Evolutionary conservation across 2,329 filamentous ascomycete species (phyloP).

Genomic region (Fusarium longipes): DNA sequence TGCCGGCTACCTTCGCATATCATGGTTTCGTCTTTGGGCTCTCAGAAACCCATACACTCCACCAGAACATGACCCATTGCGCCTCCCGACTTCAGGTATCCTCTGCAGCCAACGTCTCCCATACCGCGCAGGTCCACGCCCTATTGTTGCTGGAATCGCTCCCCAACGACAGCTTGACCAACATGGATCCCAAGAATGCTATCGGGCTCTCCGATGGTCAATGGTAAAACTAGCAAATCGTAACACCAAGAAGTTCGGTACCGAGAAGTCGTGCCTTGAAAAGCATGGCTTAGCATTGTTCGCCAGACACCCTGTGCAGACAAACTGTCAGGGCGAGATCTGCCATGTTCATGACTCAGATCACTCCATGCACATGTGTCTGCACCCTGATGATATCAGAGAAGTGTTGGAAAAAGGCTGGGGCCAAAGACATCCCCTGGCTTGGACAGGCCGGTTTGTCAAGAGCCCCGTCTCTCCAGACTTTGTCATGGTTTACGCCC

Average conservation of each 20-base stretch:
- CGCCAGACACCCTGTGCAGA: constrained; percentile 71
- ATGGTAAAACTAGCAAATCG: constrained; percentile 63
- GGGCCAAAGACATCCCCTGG: constrained; percentile 78
- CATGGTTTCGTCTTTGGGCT: constrained; percentile 76
- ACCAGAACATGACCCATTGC: constrained; percentile 61
- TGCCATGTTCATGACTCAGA: constrained; percentile 83
- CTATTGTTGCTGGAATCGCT: constrained; percentile 78
- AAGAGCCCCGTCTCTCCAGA: constrained; percentile 76
- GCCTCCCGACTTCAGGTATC: constrained; percentile 68
- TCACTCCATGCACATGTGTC: constrained; percentile 79
- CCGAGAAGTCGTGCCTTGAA: constrained; percentile 80
- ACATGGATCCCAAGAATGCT: constrained; percentile 64
- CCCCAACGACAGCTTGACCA: constrained; percentile 84
- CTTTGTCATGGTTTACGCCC: constrained; percentile 87
- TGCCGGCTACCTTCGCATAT: constrained; percentile 77
- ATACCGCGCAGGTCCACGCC: constrained; percentile 71
- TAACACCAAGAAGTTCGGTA: constrained; percentile 63
- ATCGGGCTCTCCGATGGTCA: constrained; percentile 63
- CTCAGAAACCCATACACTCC: constrained; percentile 76
- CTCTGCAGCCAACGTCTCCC: constrained; percentile 66
- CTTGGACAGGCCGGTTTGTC: constrained; percentile 71
- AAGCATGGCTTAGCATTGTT: constrained; percentile 85
- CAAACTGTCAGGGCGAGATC: constrained; percentile 82
- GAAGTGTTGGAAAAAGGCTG: constrained; percentile 79
- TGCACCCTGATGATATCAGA: constrained; percentile 82